Base-by-base conservation (phyloP, 306 rosid genomes). In the Comarum palustre region DNA sequence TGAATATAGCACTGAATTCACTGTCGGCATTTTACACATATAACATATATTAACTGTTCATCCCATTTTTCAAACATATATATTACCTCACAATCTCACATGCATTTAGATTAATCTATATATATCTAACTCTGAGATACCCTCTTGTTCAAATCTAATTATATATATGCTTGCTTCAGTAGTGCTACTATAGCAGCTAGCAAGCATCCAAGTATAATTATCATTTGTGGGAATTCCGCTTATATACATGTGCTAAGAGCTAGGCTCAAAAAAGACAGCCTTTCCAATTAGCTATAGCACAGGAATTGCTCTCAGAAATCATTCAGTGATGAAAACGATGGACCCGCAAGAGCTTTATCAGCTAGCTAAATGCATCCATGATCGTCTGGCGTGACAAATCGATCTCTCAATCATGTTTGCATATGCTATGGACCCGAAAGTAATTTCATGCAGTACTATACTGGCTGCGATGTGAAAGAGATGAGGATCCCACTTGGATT, bases 401-500 rank as follows among this genome's bases (percentile, higher is more conserved):
- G 15, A 24, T 31, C 41, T 47, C n/a, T 52, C 46, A 1, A 1
- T 19, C 4, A 34, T 63, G 8, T 36, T n/a, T 19, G 46, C 68
- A 41, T 64, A 39, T 25, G 42, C 27, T 47, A 57, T 57, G 66
- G 55, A 57, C 54, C 52, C 55, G 4, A 57, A 55, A 52, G 8
- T 7, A 9, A 14, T 60, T 38, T 29, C n/a, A 58, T 16, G 42
- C 43, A 61, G 66, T 61, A 16, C 14, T 29, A 29, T 61, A 16
- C 14, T 22, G 22, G 54, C 20, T 13, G 16, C 50, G n/a, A n/a
- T 19, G 75, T 39, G 52, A 11, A 24, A 15, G 39, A 59, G 65
- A 58, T 27, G 63, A 20, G 43, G 13, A 71, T 71, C 75, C 75
- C 75, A 71, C 55, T 57, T 71, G 75, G 66, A 71, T 31, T 71